These are phyloP conservation scores for Leptoxyphium fumago DNA, from an alignment of 2,329 filamentous ascomycete species.

Conservation along the genomic window DNA sequence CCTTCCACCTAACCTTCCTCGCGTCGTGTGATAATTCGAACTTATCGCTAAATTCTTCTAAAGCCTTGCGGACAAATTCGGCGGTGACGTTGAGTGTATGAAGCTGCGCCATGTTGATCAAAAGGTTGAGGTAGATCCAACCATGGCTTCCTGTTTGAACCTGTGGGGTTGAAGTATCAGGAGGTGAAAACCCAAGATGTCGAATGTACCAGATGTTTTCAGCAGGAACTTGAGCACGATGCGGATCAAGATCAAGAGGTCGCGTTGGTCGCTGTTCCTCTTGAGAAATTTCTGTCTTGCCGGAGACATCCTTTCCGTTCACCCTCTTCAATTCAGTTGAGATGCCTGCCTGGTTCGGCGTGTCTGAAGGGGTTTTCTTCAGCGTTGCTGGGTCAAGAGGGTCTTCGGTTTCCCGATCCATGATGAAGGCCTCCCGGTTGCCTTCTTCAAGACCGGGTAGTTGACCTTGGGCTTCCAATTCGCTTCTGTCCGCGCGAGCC, in stretches of 20 bases:
- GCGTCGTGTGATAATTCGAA: conserved; percentile 68
- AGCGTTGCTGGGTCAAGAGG: conserved; percentile 4
- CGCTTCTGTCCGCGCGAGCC: conserved; percentile 30
- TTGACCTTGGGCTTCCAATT: conserved; percentile 26
- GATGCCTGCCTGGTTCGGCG: not conserved
- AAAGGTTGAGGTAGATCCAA: conserved; percentile 70
- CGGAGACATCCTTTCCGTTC: conserved; percentile 6
- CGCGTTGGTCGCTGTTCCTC: conserved; percentile 61
- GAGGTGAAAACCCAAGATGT: conserved; percentile 54
- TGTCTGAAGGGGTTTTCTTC: not conserved
- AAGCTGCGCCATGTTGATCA: conserved; percentile 69
- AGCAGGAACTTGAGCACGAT: conserved; percentile 56
- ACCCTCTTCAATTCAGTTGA: not conserved
- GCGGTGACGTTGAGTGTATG: conserved; percentile 74
- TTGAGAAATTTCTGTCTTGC: conserved; percentile 1
- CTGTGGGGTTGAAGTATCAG: conserved; percentile 34
- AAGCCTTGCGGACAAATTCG: conserved; percentile 59
- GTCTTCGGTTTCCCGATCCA: conserved; percentile 18
- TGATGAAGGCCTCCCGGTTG: conserved; percentile 31
- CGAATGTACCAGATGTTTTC: conserved; percentile 72
- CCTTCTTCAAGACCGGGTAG: conserved; percentile 23
- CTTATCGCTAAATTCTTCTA: conserved; percentile 55
- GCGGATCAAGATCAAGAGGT: conserved; percentile 61
- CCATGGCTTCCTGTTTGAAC: conserved; percentile 52
- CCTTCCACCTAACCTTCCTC: conserved; percentile 66